Evolutionary conservation across 495 filamentous ascomycete species (phyloP).

Genomic region (Penicillium macrosclerotiorum): DNA sequence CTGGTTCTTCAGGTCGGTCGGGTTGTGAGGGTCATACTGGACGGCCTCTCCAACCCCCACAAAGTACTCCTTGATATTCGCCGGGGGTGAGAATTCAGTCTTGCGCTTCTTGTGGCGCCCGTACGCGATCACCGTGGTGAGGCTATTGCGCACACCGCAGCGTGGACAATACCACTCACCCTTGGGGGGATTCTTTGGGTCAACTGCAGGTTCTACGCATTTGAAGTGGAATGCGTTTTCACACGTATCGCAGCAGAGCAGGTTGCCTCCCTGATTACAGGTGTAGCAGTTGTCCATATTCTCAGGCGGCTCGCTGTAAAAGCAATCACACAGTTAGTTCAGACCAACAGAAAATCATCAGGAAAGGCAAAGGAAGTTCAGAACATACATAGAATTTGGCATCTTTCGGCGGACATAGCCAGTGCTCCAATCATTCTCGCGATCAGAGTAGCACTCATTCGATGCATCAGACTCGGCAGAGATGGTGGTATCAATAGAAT

Average conservation of each 20-base stretch:
- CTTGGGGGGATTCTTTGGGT: conserved; percentile 58
- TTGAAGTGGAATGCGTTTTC: conserved; percentile 79
- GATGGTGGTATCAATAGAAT: conserved; percentile 17
- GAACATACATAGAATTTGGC: conserved; percentile 22
- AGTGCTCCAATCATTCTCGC: conserved; percentile 10
- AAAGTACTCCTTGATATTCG: conserved; percentile 58
- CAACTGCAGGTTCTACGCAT: conserved; percentile 78
- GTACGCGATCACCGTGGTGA: conserved; percentile 56
- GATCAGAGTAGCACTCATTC: conserved; percentile 16
- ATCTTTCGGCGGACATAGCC: conserved; percentile 12
- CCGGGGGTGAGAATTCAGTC: conserved; percentile 70
- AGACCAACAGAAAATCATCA: too few relatives aligned
- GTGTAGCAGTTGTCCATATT: conserved; percentile 86
- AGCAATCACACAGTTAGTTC: conserved; percentile 10
- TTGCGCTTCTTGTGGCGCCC: conserved; percentile 62
- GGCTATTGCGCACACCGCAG: conserved; percentile 58
- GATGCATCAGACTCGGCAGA: conserved; percentile 13
- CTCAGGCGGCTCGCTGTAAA: conserved; percentile 44
- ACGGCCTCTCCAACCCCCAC: conserved; percentile 15
- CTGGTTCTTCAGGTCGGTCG: conserved; percentile 8
- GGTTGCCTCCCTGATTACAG: conserved; percentile 75
- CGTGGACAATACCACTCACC: conserved; percentile 82
- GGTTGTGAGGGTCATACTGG: conserved; percentile 5
- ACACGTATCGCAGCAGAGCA: conserved; percentile 93
- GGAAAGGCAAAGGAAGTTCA: background rate